phyloP scores from a whole-genome alignment of 768 basidiomycete species.

The Exidia glandulosa region DNA sequence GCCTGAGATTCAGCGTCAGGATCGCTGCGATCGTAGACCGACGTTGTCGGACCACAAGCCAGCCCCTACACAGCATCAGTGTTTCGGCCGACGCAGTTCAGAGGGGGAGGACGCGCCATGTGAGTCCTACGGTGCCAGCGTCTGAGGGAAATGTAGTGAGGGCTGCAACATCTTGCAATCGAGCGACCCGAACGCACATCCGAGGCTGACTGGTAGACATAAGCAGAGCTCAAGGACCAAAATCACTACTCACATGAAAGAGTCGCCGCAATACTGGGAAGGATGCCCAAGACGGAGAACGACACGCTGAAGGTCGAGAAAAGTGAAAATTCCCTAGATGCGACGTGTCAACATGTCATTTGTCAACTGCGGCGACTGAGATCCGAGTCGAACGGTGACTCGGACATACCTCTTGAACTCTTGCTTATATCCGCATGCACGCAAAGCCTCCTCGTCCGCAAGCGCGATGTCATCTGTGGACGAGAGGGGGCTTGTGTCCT shows the following conservation, averaged over 20 bases:
- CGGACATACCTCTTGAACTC: neutral
- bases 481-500: neutral
- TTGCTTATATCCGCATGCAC: neutral
- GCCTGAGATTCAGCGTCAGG: neutral
- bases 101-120: neutral
- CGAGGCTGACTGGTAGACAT: neutral
- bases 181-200: neutral
- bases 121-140: neutral
- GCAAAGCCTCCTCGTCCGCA: neutral
- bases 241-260: conserved; percentile 2
- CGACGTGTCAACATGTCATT: neutral
- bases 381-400: no score
- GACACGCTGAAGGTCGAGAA: conserved; percentile 5
- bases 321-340: conserved; percentile 3
- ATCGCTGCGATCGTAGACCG: neutral
- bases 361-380: no score
- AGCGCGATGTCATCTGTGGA: neutral
- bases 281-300: conserved; percentile 6
- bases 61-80: neutral
- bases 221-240: neutral
- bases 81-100: neutral
- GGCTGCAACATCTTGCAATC: neutral
- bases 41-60: neutral
- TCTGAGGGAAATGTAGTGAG: neutral
- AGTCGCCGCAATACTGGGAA: conserved; percentile 5